Base-by-base conservation (phyloP, 768 basidiomycete genomes). In the Chalciporus sphaerocephalus region DNA sequence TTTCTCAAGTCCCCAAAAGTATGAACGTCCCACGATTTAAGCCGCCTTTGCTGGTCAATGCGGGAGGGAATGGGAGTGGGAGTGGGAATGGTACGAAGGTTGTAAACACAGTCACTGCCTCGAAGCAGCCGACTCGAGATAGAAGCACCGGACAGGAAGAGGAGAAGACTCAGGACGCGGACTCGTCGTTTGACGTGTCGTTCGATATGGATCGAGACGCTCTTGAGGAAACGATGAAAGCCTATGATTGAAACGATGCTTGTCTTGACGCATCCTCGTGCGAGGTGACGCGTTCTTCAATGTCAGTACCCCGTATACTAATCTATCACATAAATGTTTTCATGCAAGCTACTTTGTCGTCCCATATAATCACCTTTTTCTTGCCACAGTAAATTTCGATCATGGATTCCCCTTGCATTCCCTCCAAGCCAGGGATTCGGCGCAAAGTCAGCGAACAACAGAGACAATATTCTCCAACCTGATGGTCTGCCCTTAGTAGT, bases 101-200 rank as follows among this genome's bases (percentile, higher is more conserved):
- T 0, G 8, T 18, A 5, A 11, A 20, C 13, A 25, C 20, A 11
- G 27, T 10, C 6, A 17, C 2, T 17, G 27, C 33, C 15, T 34
- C 38, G 16, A 45, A 18, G 20, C 39, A 12, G 3, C 20, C 36
- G 2, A 20, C 37, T 6, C 48, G 40, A 17, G n/a, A 37, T n/a
- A 17, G 9, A 18, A 10, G 13, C 24, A 15, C 38, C 18, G 45
- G 40, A 30, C n/a, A 4, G 2, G 10, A 27, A 6, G 38, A 24
- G 21, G 30, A 32, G 16, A 32, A 22, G 16, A 15, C 2, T 18
- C 42, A 46, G 34, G 61, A 63, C 17, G 40, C 58, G 4, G 65
- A 67, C 24, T 65, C 65, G 18, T 65, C 63, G 0, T 65, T 65
- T 28, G 63, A 67, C 27, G 28, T 65, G 13, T 65, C 63, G 10